Conservation (phyloP, 2,329 filamentous ascomycete genomes). For the Metarhizium guizhouense region DNA sequence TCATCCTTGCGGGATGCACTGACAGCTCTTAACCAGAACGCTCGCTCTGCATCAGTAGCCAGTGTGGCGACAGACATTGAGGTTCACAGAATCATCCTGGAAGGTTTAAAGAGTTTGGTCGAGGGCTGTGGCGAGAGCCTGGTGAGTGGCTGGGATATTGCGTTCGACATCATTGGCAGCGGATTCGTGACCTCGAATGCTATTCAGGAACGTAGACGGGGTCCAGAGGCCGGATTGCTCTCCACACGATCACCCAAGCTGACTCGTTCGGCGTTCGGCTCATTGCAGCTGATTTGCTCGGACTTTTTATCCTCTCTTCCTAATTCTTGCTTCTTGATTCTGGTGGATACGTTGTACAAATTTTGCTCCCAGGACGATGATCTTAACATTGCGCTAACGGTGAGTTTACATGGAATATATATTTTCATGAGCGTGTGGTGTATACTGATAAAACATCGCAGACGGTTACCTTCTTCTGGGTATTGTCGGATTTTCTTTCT, state of each 20-base stretch:
- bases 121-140: slow-evolving; percentile 84
- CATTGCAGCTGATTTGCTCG: slow-evolving; percentile 85
- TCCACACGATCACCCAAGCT: slow-evolving; percentile 60
- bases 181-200: slow-evolving; percentile 52
- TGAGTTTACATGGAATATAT: slow-evolving; percentile 28
- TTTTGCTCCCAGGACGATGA: slow-evolving; percentile 89
- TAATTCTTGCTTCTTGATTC: slow-evolving; percentile 60
- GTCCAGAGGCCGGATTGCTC: slow-evolving; percentile 24
- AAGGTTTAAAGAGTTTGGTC: slow-evolving; percentile 71
- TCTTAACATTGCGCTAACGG: slow-evolving; percentile 88
- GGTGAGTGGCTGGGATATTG: slow-evolving; percentile 72
- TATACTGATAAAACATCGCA: slow-evolving; percentile 19
- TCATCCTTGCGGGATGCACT: slow-evolving; percentile 56
- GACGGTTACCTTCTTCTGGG: slow-evolving; percentile 95
- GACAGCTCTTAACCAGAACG: slow-evolving; percentile 39
- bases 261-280: slow-evolving; percentile 79
- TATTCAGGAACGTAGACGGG: slow-evolving; percentile 23
- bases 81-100: slow-evolving; percentile 71
- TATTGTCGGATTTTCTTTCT: slow-evolving; percentile 79
- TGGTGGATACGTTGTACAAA: slow-evolving; percentile 80
- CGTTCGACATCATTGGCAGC: slow-evolving; percentile 77
- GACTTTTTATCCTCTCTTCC: slow-evolving; percentile 76
- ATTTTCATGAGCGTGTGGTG: background rate
- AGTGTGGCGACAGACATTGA: slow-evolving; percentile 61
- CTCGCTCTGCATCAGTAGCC: slow-evolving; percentile 45